Evolutionary conservation across 495 filamentous ascomycete species (phyloP).

Genomic region (Penicillium canariense): DNA sequence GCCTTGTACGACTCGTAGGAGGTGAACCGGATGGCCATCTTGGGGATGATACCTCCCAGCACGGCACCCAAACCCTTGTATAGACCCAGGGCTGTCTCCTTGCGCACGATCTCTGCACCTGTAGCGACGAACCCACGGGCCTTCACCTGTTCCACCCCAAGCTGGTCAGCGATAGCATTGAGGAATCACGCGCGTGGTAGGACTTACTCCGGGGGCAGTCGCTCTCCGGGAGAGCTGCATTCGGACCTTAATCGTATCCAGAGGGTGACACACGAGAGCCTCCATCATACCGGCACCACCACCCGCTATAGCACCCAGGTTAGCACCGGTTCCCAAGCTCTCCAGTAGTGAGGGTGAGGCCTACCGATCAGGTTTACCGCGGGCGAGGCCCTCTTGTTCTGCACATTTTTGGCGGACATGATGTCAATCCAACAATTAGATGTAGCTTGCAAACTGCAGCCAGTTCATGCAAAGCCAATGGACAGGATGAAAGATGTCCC

Average conservation of each 20-base stretch:
- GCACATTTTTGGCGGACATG: constrained; percentile 64
- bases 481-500: no score
- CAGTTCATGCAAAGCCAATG: no score
- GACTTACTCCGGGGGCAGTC: constrained; percentile 70
- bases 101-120: constrained; percentile 79
- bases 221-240: constrained; percentile 96
- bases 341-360: neutral
- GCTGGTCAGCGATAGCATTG: constrained; percentile 20
- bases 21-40: constrained; percentile 99
- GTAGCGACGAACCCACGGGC: constrained; percentile 86
- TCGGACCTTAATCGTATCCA: constrained; percentile 99
- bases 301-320: constrained; percentile 62
- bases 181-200: neutral
- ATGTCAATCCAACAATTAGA: constrained; percentile 8
- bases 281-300: constrained; percentile 99
- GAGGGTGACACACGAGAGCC: constrained; percentile 92
- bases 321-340: constrained; percentile 19
- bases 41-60: constrained; percentile 93
- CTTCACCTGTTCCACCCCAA: constrained; percentile 49
- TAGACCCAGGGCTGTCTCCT: constrained; percentile 85
- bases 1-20: constrained; percentile 96
- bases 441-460: neutral
- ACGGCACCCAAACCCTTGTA: constrained; percentile 98
- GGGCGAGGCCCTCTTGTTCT: constrained; percentile 73
- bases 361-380: constrained; percentile 93